Percentiles rank a stretch among this genome's conserved stretches.
phyloP scores from a whole-genome alignment of 169 alveolate species.

The Eimeria acervulina region DNA sequence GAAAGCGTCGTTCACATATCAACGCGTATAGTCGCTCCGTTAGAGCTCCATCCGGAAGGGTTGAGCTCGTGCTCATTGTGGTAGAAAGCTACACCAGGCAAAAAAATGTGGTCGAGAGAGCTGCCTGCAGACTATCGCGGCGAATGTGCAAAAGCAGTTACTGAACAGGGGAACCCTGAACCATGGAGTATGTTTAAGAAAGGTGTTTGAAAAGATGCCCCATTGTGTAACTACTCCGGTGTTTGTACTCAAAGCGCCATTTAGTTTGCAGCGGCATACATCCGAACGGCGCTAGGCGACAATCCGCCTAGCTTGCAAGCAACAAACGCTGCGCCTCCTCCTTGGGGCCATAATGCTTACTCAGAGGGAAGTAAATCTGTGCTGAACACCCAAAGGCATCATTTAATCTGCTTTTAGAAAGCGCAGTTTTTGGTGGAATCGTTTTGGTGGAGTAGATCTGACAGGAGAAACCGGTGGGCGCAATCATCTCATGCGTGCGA shows the following conservation, averaged over 20 bases:
- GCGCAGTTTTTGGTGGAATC: background rate
- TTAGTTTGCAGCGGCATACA: background rate
- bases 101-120: background rate
- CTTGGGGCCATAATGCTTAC: background rate
- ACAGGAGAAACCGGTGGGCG: background rate
- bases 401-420: background rate
- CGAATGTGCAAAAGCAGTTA: background rate
- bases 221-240: background rate
- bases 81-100: no score
- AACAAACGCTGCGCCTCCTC: background rate
- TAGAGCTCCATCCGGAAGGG: slow-evolving; percentile 45
- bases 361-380: background rate
- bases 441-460: background rate
- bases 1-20: background rate
- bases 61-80: background rate
- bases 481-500: background rate
- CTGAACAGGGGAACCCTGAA: background rate
- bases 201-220: background rate
- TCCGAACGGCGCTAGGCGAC: background rate
- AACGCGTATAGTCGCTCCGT: slow-evolving; percentile 52
- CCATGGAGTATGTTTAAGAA: background rate
- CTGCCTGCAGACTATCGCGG: background rate
- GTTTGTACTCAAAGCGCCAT: background rate
- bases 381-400: background rate
- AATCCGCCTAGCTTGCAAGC: background rate